Percentiles rank a stretch among this genome's conserved stretches.
Conservation (phyloP, 83 land plant genomes). For the Picea abies region DNA sequence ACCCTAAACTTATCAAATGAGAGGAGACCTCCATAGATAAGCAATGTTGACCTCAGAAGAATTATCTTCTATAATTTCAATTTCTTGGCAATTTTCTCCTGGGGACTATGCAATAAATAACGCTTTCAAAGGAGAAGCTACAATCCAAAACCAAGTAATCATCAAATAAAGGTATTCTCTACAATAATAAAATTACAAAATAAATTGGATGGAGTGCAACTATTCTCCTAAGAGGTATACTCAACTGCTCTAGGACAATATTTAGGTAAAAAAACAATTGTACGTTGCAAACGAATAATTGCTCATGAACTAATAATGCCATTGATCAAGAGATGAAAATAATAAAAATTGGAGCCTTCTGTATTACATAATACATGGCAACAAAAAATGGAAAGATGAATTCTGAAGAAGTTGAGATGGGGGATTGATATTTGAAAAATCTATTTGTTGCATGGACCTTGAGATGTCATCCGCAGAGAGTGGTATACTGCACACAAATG, state of each 20-base stretch:
- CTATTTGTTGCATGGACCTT: too few relatives aligned
- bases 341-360: neutral
- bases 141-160: neutral
- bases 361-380: neutral
- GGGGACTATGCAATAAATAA: constrained; percentile 11
- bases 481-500: too few relatives aligned
- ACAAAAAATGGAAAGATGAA: neutral
- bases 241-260: neutral
- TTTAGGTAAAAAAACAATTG: neutral
- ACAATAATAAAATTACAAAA: too few relatives aligned
- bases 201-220: too few relatives aligned
- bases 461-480: too few relatives aligned
- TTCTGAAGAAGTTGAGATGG: too few relatives aligned
- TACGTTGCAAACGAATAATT: neutral
- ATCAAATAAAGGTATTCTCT: too few relatives aligned
- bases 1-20: neutral
- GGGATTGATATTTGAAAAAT: too few relatives aligned
- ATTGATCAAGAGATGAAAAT: neutral
- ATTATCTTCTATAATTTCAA: neutral
- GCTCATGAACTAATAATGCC: neutral
- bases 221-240: too few relatives aligned
- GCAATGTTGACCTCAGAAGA: constrained; percentile 1
- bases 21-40: neutral
- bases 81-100: neutral
- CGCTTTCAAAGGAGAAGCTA: constrained; percentile 2